Evolutionary conservation across 805 yeast species (phyloP).

Genomic region (Ogataea paraovalis): DNA sequence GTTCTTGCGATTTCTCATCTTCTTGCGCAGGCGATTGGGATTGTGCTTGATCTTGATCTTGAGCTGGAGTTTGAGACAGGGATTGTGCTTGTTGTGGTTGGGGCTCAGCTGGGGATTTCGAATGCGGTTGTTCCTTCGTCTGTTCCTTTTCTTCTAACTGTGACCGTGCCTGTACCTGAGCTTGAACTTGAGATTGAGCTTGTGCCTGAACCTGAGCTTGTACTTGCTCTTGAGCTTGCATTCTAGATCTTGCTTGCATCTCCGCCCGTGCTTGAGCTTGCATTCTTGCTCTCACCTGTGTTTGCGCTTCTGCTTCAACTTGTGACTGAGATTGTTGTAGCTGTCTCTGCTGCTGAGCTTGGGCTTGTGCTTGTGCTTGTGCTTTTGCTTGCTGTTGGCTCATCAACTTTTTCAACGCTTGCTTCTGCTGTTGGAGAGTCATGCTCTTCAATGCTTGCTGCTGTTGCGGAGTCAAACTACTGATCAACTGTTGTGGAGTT

Average conservation of each 20-base stretch:
- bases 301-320: constrained; percentile 8
- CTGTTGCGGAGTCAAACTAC: constrained; percentile 23
- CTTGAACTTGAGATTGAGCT: constrained; percentile 5
- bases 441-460: constrained; percentile 31
- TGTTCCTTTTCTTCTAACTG: too few species aligned
- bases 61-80: neutral
- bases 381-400: constrained; percentile 13
- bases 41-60: too few species aligned
- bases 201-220: constrained; percentile 5
- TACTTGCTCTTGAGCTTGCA: too few species aligned
- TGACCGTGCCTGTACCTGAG: too few species aligned
- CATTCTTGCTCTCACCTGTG: constrained; percentile 7
- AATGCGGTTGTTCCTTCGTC: constrained; percentile 4
- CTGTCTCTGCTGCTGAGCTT: neutral
- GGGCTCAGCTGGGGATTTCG: constrained; percentile 5
- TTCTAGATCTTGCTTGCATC: too few species aligned
- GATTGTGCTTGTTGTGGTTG: neutral
- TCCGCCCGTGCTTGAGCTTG: constrained; percentile 12
- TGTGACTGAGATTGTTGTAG: constrained; percentile 11
- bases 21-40: too few species aligned
- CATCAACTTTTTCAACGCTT: constrained; percentile 27
- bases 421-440: constrained; percentile 42
- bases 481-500: constrained; percentile 25
- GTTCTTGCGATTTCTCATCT: neutral
- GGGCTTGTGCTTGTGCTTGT: constrained; percentile 24